A percentile compares a stretch with the other conserved stretches of the same genome.
These are phyloP conservation scores for Tylopilus sp. DNA, from an alignment of 768 basidiomycete genomes.

Conservation along the genomic window DNA sequence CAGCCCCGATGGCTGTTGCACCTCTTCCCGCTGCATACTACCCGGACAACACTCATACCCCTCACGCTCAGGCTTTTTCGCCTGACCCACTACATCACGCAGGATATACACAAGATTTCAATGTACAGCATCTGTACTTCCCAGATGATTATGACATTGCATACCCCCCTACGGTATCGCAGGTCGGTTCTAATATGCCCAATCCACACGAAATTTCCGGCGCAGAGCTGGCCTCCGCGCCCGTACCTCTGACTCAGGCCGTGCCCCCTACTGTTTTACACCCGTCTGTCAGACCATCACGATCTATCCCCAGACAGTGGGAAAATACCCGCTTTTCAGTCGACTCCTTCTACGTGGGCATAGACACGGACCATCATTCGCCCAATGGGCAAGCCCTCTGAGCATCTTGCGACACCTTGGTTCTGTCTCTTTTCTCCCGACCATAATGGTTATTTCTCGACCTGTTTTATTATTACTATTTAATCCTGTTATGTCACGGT, in stretches of 20 bases:
- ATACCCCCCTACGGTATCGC: conserved; percentile 24
- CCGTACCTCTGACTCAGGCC: not conserved
- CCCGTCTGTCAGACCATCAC: conserved; percentile 8
- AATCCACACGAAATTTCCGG: conserved; percentile 12
- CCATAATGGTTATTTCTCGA: not conserved
- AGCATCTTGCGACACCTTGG: conserved; percentile 1
- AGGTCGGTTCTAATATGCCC: conserved; percentile 6
- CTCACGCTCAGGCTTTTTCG: conserved; percentile 9
- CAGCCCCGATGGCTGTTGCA: conserved; percentile 15
- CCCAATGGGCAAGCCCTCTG: conserved; percentile 17
- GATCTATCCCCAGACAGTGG: conserved; percentile 5
- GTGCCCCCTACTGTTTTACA: conserved; percentile 12
- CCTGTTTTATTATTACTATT: conserved; percentile 23
- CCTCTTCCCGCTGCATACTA: conserved; percentile 23
- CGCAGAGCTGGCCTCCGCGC: conserved; percentile 10
- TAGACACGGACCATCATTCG: conserved; percentile 4
- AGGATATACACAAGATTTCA: conserved; percentile 12
- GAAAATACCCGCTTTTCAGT: conserved; percentile 19
- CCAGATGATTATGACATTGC: conserved; percentile 20
- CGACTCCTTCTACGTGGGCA: conserved; percentile 31
- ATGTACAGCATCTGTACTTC: conserved; percentile 24
- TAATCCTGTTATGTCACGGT: conserved; percentile 3
- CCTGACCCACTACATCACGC: conserved; percentile 1
- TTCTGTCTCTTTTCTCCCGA: not conserved
- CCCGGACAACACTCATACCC: conserved; percentile 15